These are phyloP conservation scores for Capronia epimyces DNA, from an alignment of 2,329 filamentous ascomycete genomes.

Conservation along the genomic window DNA sequence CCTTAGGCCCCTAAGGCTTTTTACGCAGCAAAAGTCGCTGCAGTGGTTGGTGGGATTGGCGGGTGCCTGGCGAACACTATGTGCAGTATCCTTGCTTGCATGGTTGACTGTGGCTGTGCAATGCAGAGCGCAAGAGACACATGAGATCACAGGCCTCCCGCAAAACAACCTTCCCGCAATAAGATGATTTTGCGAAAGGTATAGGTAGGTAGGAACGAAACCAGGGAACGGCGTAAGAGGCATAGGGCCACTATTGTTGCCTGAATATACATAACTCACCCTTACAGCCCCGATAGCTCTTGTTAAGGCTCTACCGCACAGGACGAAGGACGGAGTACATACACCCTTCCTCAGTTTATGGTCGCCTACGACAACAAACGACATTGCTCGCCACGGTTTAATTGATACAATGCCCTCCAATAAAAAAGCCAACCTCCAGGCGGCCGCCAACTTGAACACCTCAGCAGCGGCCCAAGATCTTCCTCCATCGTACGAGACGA, in stretches of 20 bases:
- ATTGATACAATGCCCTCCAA: constrained; percentile 7
- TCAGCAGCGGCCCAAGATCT: constrained; percentile 9
- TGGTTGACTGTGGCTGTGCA: not conserved
- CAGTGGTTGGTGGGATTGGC: not conserved
- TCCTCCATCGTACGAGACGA: constrained; percentile 22
- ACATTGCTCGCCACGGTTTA: too few species aligned
- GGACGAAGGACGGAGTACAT: too few species aligned
- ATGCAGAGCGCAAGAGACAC: too few species aligned
- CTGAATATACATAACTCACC: not conserved
- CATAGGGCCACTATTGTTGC: too few species aligned
- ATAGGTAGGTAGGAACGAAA: not conserved
- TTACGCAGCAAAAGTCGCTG: too few species aligned
- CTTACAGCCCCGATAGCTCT: too few species aligned
- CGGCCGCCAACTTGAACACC: not conserved
- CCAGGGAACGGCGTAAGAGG: too few species aligned
- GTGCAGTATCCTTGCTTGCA: not conserved
- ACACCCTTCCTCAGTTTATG: too few species aligned
- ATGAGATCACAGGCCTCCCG: too few species aligned
- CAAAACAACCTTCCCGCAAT: not conserved
- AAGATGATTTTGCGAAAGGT: not conserved
- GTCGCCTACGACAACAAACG: too few species aligned
- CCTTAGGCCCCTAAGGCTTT: not conserved
- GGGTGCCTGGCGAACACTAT: constrained; percentile 1
- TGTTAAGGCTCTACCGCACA: too few species aligned
- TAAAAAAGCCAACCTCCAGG: constrained; percentile 13